Conservation (phyloP, 306 rosid genomes). For the Quercus aquifolioides region DNA sequence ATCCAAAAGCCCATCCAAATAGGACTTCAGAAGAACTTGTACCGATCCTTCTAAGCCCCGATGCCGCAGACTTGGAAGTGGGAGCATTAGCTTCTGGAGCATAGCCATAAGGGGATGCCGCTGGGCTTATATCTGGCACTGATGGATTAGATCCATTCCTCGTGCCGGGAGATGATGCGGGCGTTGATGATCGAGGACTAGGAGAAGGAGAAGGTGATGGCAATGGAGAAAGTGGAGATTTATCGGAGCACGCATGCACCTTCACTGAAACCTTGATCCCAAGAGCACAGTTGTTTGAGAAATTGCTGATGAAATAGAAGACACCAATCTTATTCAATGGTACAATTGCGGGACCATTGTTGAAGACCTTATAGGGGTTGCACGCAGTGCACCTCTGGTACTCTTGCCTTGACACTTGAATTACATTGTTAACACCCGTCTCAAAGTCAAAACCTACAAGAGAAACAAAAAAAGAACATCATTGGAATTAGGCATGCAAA, state of each 20-base stretch:
- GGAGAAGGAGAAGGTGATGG: constrained; percentile 3
- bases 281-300: constrained; percentile 38
- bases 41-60: not conserved
- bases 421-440: constrained; percentile 28
- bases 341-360: constrained; percentile 29
- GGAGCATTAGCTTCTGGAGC: not conserved
- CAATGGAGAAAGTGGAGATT: not conserved
- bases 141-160: not conserved
- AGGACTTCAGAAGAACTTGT: not conserved
- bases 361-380: constrained; percentile 21
- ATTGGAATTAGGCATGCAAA: not conserved
- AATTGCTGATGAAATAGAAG: constrained; percentile 32
- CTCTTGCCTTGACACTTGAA: constrained; percentile 41
- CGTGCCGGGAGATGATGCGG: not conserved
- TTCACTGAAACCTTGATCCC: constrained; percentile 35
- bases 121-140: not conserved
- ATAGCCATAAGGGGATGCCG: not conserved
- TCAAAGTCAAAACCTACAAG: constrained; percentile 37
- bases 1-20: not conserved
- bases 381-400: constrained; percentile 39
- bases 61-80: not conserved
- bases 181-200: not conserved
- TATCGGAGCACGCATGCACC: constrained; percentile 18
- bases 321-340: constrained; percentile 21
- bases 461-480: not conserved